Base-by-base conservation (phyloP, 2,329 filamentous ascomycete genomes). In the Plectosphaerella plurivora region DNA sequence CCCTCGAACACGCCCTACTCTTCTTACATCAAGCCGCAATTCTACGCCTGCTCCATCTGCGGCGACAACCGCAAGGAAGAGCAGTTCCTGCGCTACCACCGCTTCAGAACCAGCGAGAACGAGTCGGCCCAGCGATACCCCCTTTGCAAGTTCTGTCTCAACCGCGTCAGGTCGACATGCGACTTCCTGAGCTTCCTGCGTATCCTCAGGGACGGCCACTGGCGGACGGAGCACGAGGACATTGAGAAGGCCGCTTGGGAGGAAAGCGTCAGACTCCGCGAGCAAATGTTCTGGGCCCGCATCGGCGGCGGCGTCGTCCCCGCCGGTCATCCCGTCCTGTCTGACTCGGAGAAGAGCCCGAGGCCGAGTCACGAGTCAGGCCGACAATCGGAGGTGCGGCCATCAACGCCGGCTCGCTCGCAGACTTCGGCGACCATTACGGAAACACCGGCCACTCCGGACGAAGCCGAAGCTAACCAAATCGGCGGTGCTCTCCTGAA, bases 271-370 rank as follows among this genome's bases (percentile, higher is more conserved):
- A 83, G 88, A 28, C 71, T 97, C 47, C 81, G 94, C 49, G 94
- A 99, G 68, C 86, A 93, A 60, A 96, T 99, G 88, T 99, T 99
- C 67, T 99, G 94, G 94, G 84, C 89, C 49, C 83, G 94, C 51
- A 84, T 99, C 50, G 93, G 93, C 24, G 94, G 92, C 25, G 94
- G 94, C 14, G 91, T 99, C 2, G 73, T 97, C 12, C 94, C 93
- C 1, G 75, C 81, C 10, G 61, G 63, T 11, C 70, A 70, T 22
- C 56, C 61, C 5, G 52, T 58, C 6, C n/a, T 46, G 53, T 53
- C 57, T 25, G 54, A 47, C 25, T 24, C 20, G 5, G 58, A 57
- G 8, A 55, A 55, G 35, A 55, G 55, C 39, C 53, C 57, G 22
- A 50, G 58, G 12, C 36, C 47, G 16, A 58, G 58, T 22, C 53